A percentile compares a stretch with the other conserved stretches of the same genome.
These are phyloP conservation scores for Microcyclospora pomicola DNA, from an alignment of 2,329 filamentous ascomycete genomes.

Conservation along the genomic window DNA sequence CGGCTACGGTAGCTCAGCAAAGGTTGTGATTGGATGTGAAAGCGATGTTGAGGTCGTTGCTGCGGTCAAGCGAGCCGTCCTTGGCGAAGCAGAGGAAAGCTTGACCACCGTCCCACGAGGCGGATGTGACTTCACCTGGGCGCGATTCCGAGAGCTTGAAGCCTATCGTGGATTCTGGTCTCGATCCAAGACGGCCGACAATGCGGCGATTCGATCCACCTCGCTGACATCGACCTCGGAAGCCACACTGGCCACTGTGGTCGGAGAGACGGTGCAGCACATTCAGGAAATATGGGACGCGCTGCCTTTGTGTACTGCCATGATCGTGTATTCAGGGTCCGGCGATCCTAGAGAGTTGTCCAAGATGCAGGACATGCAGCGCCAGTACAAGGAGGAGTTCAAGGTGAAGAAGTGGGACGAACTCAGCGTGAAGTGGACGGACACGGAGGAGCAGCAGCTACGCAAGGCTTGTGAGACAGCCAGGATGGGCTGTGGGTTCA, in stretches of 20 bases:
- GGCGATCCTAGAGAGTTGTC: conserved; percentile 45
- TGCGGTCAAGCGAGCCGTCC: conserved; percentile 39
- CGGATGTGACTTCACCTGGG: conserved; percentile 51
- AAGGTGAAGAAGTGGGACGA: conserved; percentile 49
- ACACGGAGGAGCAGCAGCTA: conserved; percentile 47
- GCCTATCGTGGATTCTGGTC: conserved; percentile 47
- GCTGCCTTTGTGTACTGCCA: conserved; percentile 44
- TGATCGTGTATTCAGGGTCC: conserved; percentile 51
- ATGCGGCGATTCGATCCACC: conserved; percentile 19
- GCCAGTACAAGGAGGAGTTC: conserved; percentile 43
- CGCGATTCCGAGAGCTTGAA: conserved; percentile 47
- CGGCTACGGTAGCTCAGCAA: conserved; percentile 44
- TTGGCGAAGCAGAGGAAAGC: conserved; percentile 31
- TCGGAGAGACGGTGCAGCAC: conserved; percentile 36
- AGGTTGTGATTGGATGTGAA: conserved; percentile 41
- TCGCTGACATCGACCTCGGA: conserved; percentile 7
- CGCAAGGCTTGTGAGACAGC: conserved; percentile 42
- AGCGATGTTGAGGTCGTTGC: conserved; percentile 45
- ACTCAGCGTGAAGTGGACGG: conserved; percentile 50
- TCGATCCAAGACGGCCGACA: conserved; percentile 30
- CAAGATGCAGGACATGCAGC: conserved; percentile 42
- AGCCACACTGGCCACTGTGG: conserved; percentile 29
- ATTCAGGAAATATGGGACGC: conserved; percentile 41
- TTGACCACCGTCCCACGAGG: conserved; percentile 30
- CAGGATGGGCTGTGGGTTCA: conserved; percentile 44